Base-by-base conservation (phyloP, 495 filamentous ascomycete genomes). In the Penicillium paxilli region DNA sequence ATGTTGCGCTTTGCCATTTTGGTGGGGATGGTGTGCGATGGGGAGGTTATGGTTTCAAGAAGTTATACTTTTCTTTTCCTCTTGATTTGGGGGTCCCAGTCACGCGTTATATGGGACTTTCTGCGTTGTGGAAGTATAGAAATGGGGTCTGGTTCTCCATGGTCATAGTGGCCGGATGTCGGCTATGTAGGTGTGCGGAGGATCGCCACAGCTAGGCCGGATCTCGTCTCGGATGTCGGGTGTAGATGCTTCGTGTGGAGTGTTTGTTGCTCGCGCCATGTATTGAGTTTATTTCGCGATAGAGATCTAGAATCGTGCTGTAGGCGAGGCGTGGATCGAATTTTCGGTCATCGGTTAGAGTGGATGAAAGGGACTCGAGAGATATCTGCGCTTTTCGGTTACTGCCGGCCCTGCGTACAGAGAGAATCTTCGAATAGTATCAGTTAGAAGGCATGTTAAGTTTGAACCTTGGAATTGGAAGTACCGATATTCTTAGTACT, bases 1-100 rank as follows among this genome's bases (percentile, higher is more conserved):
- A 77, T 62, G 48, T 78, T 78, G 21, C 48, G 50, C 21, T 60
- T 60, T 14, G 54, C 45, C 58, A 61, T 61, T 16, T 52, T 54
- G 28, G 2, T 21, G 22, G 20, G 11, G 14, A 42, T 42, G 19
- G 26, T 8, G 40, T 42, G 40, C 40, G 9, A 11, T 42, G 19
- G 9, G 20, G n/a, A n/a, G n/a, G n/a, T n/a, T n/a, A n/a, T n/a
- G n/a, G n/a, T n/a, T n/a, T n/a, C n/a, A n/a, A n/a, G n/a, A n/a
- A n/a, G n/a, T n/a, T n/a, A n/a, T n/a, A n/a, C n/a, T n/a, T n/a
- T n/a, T n/a, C n/a, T n/a, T n/a, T n/a, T n/a, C n/a, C n/a, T n/a
- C n/a, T n/a, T n/a, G n/a, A n/a, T n/a, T n/a, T n/a, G n/a, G n/a
- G n/a, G n/a, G n/a, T n/a, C n/a, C 35, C 35, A 38, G 17, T 38